Evolutionary conservation across 1,139 yeast species (phyloP).

Genomic region (Pichia sp.): DNA sequence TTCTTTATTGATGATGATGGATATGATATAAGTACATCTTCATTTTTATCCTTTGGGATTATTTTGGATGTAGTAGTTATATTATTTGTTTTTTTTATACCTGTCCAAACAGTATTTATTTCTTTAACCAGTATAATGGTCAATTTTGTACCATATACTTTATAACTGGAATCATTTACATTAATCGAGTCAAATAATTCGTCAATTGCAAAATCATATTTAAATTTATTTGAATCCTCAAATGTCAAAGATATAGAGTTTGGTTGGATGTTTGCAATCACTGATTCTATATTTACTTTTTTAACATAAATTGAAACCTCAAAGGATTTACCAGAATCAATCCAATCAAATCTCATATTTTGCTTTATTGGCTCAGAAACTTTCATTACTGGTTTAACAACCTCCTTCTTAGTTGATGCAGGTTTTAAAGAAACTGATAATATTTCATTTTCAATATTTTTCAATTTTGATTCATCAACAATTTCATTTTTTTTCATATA

Average conservation of each 20-base stretch:
- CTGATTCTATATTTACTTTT: conserved; percentile 28
- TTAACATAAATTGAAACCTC: conserved; percentile 71
- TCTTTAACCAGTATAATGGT: conserved; percentile 52
- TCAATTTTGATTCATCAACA: conserved; percentile 3
- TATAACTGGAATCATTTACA: conserved; percentile 38
- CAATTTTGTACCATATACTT: conserved; percentile 65
- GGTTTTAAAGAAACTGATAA: conserved; percentile 4
- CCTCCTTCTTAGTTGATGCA: conserved; percentile 4
- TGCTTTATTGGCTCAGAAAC: conserved; percentile 13
- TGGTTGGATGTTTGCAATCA: conserved; percentile 16
- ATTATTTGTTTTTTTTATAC: conserved; percentile 31
- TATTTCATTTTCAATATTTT: conserved; percentile 9
- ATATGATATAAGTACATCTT: conserved; percentile 31
- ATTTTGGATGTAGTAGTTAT: background rate
- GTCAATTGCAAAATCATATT: conserved; percentile 44
- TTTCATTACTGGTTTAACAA: background rate
- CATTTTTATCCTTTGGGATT: conserved; percentile 19
- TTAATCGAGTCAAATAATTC: conserved; percentile 49
- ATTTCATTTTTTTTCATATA: conserved; percentile 18
- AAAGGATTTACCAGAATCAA: conserved; percentile 52
- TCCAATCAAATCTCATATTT: conserved; percentile 71
- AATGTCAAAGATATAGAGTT: conserved; percentile 20
- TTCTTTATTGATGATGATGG: conserved; percentile 58
- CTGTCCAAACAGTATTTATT: conserved; percentile 35
- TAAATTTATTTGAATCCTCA: conserved; percentile 31